Base-by-base conservation (phyloP, 192 early-diverging fungal genomes). In the Entomortierella chlamydospora region DNA sequence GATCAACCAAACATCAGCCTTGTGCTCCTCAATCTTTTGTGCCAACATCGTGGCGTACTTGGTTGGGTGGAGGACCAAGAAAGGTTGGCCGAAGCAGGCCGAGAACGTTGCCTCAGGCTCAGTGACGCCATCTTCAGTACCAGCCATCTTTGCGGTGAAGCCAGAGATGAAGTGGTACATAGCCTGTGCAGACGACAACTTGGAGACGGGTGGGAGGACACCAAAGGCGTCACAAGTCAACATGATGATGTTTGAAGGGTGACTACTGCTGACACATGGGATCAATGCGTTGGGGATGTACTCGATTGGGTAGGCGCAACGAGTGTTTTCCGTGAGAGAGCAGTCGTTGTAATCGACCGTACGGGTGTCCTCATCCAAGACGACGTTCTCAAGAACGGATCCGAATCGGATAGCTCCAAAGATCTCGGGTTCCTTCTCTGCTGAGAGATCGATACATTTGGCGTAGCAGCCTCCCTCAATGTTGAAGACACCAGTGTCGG, bases 401-500 rank as follows among this genome's bases (percentile, higher is more conserved):
- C 97, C 97, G 80, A 96, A 98, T 25, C 91, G 90, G 81, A 99
- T 98, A 47, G 97, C 97, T 64, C 91, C 90, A 86, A 95, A 99
- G 86, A 99, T 99, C 84, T 98, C 97, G 64, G 97, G 97, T 81
- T 99, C 97, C 90, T 98, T 99, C 74, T 95, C 96, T 45, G 91
- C 91, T 13, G 95, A 96, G 43, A 99, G 87, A 70, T 97, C 95
- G 70, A 99, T 95, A 72, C 92, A 92, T 87, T 99, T 99, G 70
- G 97, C 97, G 79, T 99, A 99, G 88, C 97, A 99, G 34, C 97
- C 97, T 66, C 97, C 97, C 87, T 99, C 97, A 65, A 99, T 97
- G 88, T 99, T 99, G 92, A 99, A 99, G 60, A 98, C 86, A 70
- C 96, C 96, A 49, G 90, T 88, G 73, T 98, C 94, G n/a, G 93